Evolutionary conservation across 148 eudicot genomes (phyloP).

Genomic region (Polygonum maritimum): DNA sequence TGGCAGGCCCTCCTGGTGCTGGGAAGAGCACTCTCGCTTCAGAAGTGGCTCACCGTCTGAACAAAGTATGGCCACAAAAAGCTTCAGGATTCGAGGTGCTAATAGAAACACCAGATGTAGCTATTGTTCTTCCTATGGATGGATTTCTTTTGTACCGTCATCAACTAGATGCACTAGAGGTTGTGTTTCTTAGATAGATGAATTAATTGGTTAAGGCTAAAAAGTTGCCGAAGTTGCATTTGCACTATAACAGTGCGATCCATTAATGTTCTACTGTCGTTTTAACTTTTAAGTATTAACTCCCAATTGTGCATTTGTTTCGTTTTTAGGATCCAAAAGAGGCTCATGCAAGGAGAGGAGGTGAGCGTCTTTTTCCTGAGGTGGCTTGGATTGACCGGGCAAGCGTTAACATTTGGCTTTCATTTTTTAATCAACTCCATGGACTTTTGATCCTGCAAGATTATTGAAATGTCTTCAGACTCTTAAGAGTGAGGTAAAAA

Average conservation of each 20-base stretch:
- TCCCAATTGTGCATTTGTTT: no score
- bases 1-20: constrained; percentile 98
- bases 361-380: constrained; percentile 32
- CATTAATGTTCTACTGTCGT: no score
- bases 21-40: constrained; percentile 91
- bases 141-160: constrained; percentile 96
- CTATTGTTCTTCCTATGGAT: constrained; percentile 93
- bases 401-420: constrained; percentile 14
- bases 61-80: constrained; percentile 70
- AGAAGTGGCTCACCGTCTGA: constrained; percentile 68
- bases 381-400: constrained; percentile 9
- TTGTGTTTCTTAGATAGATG: constrained; percentile 8
- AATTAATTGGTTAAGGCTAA: not conserved
- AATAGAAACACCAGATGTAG: constrained; percentile 60
- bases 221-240: no score
- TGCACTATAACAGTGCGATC: no score
- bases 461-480: constrained; percentile 69
- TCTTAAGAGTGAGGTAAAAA: constrained; percentile 54
- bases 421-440: constrained; percentile 65
- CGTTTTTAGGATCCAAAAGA: constrained; percentile 67
- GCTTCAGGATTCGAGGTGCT: constrained; percentile 51
- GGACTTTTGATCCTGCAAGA: constrained; percentile 82
- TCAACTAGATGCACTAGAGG: constrained; percentile 93
- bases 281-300: no score
- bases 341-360: constrained; percentile 99